Evolutionary conservation across 345 rosid species (phyloP).

Genomic region (Abelmoschus esculentus): DNA sequence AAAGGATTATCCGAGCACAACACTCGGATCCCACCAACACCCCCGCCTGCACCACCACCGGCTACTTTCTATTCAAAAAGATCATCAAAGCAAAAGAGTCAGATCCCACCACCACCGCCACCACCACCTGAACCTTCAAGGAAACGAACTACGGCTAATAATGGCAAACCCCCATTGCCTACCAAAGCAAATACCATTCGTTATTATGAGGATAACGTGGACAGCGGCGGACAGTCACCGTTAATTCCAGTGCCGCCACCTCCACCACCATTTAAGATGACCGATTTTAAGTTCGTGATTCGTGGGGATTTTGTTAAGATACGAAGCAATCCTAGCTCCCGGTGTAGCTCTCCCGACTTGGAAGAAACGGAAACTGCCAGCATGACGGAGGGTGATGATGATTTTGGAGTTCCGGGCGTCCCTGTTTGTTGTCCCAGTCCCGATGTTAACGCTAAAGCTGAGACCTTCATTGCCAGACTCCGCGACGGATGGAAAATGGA

Average conservation of each 20-base stretch:
- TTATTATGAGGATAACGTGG: constrained; percentile 26
- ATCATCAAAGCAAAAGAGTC: constrained; percentile 36
- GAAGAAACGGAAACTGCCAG: constrained; percentile 25
- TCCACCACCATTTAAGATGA: constrained; percentile 49
- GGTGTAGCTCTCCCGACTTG: constrained; percentile 54
- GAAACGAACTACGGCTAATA: constrained; percentile 1
- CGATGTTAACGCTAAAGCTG: constrained; percentile 78
- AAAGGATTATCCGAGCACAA: constrained; percentile 26
- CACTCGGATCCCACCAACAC: constrained; percentile 44
- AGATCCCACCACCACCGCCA: constrained; percentile 22
- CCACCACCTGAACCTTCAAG: constrained; percentile 18
- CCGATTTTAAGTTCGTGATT: constrained; percentile 32
- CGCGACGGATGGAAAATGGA: constrained; percentile 74
- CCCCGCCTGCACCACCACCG: constrained; percentile 18
- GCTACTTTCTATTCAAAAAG: constrained; percentile 6
- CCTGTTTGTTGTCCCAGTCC: constrained; percentile 63
- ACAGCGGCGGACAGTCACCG: constrained; percentile 39
- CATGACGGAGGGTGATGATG: constrained; percentile 24
- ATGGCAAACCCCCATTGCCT: constrained; percentile 64
- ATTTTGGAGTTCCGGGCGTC: constrained; percentile 13
- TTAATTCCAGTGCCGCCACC: constrained; percentile 40
- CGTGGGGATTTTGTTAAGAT: constrained; percentile 51
- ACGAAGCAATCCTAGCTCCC: constrained; percentile 48
- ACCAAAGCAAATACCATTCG: constrained; percentile 15
- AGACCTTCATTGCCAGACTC: constrained; percentile 69